Evolutionary conservation across 2,329 filamentous ascomycete species (phyloP), one percentile per base, ranked within the genome.

Genomic region (Bertia moriformis): DNA sequence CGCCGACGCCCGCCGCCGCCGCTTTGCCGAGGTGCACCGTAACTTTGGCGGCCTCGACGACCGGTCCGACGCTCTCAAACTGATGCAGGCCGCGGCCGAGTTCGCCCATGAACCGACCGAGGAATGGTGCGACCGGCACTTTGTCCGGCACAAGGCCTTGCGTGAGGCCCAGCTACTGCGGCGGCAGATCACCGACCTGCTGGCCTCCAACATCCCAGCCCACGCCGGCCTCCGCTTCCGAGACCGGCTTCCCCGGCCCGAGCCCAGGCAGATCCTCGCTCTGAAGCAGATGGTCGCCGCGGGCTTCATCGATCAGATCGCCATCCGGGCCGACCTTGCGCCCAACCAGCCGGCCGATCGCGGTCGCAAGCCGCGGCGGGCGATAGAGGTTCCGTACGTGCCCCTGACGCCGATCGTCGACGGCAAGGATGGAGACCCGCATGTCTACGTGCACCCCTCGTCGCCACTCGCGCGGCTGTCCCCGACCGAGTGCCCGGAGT

Each of bases 271-370:
- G 51, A 65, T 93, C 19, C 77, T 78, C 36, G 77, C 85, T 1
- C 66, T 98, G 19, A 93, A 93, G 56, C 85, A 95, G 54, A 93
- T 96, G 62, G 78, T 85, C 18, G 85, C 89, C 0, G 82, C 86
- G 0, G 91, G 89, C 1, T 96, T 95, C 61, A 77, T 96, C 51
- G 91, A 98, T 58, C 84, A 95, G 48, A 73, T 98, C 30, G 91
- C 91, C 37, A 87, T 96, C 48, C 83, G 91, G 43, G 85, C 84
- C 3, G 89, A 98, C 56, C 65, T 86, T n/a, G 70, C 85, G 0
- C 84, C 86, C 1, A 70, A 69, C 12, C 83, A 83, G 1, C 78
- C 79, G 1, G 76, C 80, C 43, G 60, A 70, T 39, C 60, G 66
- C 36, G 22, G 7, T 7, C 69, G 80, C 14, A 85, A 83, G 44